A percentile compares a stretch with the other conserved stretches of the same genome.
Evolutionary conservation across 2,329 filamentous ascomycete species (phyloP).

Genomic region (Ascochyta fabae): DNA sequence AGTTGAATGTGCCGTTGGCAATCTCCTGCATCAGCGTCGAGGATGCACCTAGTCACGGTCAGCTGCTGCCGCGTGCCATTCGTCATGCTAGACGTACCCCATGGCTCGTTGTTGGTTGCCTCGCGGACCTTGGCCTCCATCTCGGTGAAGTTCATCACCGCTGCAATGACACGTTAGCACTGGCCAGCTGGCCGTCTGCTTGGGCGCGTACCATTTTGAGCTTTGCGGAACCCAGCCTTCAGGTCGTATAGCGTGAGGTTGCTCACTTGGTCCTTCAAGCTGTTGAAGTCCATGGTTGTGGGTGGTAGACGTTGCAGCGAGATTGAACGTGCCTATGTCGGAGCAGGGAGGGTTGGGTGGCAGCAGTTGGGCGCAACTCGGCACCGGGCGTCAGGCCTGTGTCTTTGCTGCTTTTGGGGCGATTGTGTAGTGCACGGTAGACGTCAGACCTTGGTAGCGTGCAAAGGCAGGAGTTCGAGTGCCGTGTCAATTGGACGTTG

Average conservation of each 20-base stretch:
- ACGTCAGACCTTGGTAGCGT: neutral
- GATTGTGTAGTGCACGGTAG: neutral
- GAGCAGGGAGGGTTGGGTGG: conserved; percentile 5
- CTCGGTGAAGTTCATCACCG: conserved; percentile 97
- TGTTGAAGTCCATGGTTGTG: conserved; percentile 80
- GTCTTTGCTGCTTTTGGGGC: neutral
- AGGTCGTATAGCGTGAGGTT: conserved; percentile 94
- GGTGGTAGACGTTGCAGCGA: conserved; percentile 9
- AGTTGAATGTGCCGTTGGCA: conserved; percentile 96
- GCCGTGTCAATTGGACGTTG: neutral
- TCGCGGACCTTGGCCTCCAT: conserved; percentile 77
- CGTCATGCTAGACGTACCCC: conserved; percentile 65
- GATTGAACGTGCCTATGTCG: neutral
- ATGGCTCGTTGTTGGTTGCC: conserved; percentile 98
- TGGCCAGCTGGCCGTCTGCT: conserved; percentile 23
- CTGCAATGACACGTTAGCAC: conserved; percentile 57
- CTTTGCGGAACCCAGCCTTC: conserved; percentile 92
- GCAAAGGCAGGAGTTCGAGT: neutral
- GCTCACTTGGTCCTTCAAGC: conserved; percentile 83
- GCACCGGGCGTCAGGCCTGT: neutral
- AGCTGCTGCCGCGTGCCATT: conserved; percentile 7
- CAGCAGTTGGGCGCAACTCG: conserved; percentile 17
- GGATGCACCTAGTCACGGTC: conserved; percentile 63
- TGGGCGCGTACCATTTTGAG: conserved; percentile 81
- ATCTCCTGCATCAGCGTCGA: conserved; percentile 96